These are phyloP conservation scores for Gracilaria domingensis DNA, from an alignment of 23 red algal species.

Conservation along the genomic window DNA sequence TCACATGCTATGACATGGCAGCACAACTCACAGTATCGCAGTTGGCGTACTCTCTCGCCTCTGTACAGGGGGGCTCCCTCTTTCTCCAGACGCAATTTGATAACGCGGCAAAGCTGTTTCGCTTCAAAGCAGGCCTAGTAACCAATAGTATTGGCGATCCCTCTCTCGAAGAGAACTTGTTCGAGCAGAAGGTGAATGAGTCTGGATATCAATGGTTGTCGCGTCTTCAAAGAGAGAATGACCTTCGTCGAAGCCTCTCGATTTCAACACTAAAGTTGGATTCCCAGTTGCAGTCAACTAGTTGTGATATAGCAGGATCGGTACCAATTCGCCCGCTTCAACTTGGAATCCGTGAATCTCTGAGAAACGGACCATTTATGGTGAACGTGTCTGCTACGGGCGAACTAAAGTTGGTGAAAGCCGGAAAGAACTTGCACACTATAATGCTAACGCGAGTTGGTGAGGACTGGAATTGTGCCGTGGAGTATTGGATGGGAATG, in stretches of 20 bases:
- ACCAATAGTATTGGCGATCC: constrained; percentile 16
- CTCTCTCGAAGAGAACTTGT: not conserved
- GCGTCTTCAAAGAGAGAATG: not conserved
- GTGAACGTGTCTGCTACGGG: not conserved
- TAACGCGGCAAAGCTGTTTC: not conserved
- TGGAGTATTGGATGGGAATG: not conserved
- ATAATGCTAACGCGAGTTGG: not conserved
- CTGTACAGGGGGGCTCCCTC: not conserved
- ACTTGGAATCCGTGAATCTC: not conserved
- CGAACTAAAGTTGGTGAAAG: not conserved
- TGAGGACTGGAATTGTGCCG: not conserved
- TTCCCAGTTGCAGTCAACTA: not conserved
- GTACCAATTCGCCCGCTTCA: not conserved
- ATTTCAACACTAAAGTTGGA: not conserved
- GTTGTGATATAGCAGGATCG: not conserved
- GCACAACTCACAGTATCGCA: constrained; percentile 2
- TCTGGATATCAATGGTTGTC: not conserved
- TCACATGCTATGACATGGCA: not conserved
- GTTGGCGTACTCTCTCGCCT: not conserved
- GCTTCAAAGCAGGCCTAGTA: not conserved
- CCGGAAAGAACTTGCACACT: not conserved
- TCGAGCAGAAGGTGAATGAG: not conserved
- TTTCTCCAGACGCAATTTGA: constrained; percentile 1
- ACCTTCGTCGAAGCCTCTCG: not conserved
- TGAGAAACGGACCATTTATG: not conserved